Percentiles rank a stretch among this genome's conserved stretches.
phyloP scores from a whole-genome alignment of 345 rosid genomes.

The Schrenkiella parvula region DNA sequence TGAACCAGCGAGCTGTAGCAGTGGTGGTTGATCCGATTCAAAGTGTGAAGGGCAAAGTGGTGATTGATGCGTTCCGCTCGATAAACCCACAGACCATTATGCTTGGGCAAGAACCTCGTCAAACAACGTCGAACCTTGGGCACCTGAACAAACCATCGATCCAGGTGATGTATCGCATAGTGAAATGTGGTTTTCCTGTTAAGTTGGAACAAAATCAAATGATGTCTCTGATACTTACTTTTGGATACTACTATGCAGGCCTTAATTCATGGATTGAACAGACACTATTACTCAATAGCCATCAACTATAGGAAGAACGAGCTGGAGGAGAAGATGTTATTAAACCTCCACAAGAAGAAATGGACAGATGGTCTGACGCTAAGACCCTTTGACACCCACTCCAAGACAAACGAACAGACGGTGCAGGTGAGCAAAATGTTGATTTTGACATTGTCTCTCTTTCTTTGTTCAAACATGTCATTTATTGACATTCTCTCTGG shows the following conservation, averaged over 20 bases:
- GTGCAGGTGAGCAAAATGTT: slow-evolving; percentile 56
- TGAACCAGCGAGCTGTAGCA: slow-evolving; percentile 96
- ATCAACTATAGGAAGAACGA: slow-evolving; percentile 97
- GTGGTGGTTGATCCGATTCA: slow-evolving; percentile 99
- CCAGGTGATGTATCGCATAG: slow-evolving; percentile 48
- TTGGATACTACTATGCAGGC: slow-evolving; percentile 52
- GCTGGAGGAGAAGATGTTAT: slow-evolving; percentile 96
- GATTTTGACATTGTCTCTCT: neutral
- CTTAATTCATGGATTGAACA: slow-evolving; percentile 93
- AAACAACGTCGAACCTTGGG: slow-evolving; percentile 97
- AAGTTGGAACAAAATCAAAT: neutral
- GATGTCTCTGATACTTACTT: slow-evolving; percentile 1
- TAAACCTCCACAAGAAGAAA: slow-evolving; percentile 97
- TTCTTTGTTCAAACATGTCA: neutral
- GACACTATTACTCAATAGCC: slow-evolving; percentile 98
- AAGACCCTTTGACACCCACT: slow-evolving; percentile 78
- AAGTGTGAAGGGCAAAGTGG: slow-evolving; percentile 97
- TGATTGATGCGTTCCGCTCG: slow-evolving; percentile 95
- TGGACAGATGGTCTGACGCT: slow-evolving; percentile 99
- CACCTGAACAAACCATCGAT: slow-evolving; percentile 98
- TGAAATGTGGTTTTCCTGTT: neutral
- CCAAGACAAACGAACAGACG: slow-evolving; percentile 87
- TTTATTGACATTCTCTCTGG: slow-evolving; percentile 1
- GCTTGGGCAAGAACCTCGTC: slow-evolving; percentile 99
- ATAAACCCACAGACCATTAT: slow-evolving; percentile 98